These are phyloP conservation scores for Aquilaria malaccensis DNA, from an alignment of 345 rosid species.

Conservation along the genomic window DNA sequence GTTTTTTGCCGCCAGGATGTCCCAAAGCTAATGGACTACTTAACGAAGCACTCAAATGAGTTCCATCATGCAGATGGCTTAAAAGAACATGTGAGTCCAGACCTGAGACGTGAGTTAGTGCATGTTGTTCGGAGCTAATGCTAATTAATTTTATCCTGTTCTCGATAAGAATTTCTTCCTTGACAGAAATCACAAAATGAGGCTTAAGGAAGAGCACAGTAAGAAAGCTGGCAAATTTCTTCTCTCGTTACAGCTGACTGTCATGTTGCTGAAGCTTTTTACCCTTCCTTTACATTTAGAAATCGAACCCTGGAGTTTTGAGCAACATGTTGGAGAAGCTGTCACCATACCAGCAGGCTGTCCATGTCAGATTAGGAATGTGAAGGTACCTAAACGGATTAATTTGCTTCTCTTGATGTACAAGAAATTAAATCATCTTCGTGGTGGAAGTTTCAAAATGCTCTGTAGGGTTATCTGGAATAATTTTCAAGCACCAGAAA, in stretches of 20 bases:
- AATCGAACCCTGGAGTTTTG: conserved; percentile 90
- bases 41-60: conserved; percentile 56
- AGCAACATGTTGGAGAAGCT: conserved; percentile 95
- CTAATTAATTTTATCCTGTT: conserved; percentile 51
- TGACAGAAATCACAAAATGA: conserved; percentile 59
- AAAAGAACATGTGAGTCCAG: conserved; percentile 45
- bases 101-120: neutral
- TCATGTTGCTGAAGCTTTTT: neutral
- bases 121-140: conserved; percentile 8
- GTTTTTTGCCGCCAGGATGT: conserved; percentile 85
- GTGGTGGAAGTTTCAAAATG: no score
- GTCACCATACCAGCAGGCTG: conserved; percentile 90
- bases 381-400: conserved; percentile 40
- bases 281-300: conserved; percentile 31
- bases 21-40: conserved; percentile 70
- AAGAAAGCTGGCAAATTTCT: conserved; percentile 17
- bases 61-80: conserved; percentile 29
- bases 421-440: conserved; percentile 12
- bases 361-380: conserved; percentile 81
- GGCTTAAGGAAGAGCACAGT: conserved; percentile 88
- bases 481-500: no score
- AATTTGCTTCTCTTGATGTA: no score
- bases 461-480: no score
- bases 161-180: conserved; percentile 84
- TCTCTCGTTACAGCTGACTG: neutral